phyloP scores from a whole-genome alignment of 2,329 filamentous ascomycete species.

The Cordyceps cicadae region DNA sequence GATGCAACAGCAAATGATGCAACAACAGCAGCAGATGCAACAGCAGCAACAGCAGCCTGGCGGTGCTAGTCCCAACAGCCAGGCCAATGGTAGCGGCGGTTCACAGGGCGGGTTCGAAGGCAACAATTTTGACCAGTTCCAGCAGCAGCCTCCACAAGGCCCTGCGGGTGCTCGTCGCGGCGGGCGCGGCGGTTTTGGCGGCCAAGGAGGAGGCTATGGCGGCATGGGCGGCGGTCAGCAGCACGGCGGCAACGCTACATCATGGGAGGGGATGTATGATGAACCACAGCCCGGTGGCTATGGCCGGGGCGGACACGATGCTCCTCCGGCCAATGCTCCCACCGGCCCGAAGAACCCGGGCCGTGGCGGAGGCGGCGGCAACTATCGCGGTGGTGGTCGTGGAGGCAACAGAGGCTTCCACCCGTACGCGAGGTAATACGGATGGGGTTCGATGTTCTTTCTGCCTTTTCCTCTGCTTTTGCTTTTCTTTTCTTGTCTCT shows the following conservation, averaged over 20 bases:
- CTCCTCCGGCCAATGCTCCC: constrained; percentile 55
- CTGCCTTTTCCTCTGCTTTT: background rate
- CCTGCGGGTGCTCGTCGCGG: constrained; percentile 9
- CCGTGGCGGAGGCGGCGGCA: constrained; percentile 63
- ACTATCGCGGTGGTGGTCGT: constrained; percentile 84
- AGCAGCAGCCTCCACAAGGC: constrained; percentile 12
- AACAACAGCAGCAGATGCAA: constrained; percentile 18
- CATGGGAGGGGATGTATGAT: constrained; percentile 98
- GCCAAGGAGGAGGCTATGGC: constrained; percentile 15
- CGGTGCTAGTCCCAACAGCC: constrained; percentile 8
- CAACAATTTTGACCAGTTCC: constrained; percentile 11
- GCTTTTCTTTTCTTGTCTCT: background rate
- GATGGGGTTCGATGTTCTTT: background rate
- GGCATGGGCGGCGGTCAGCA: constrained; percentile 21
- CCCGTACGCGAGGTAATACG: constrained; percentile 52
- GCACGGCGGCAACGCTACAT: constrained; percentile 59
- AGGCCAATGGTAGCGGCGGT: constrained; percentile 17
- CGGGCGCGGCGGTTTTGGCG: constrained; percentile 10
- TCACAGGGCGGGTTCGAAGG: constrained; percentile 16
- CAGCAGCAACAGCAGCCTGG: constrained; percentile 15
- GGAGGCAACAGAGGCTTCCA: constrained; percentile 70
- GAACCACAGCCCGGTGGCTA: constrained; percentile 64
- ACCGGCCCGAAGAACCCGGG: constrained; percentile 95
- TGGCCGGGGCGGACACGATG: constrained; percentile 35
- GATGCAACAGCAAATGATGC: constrained; percentile 29